Base-by-base conservation (phyloP, 1,284 basidiomycete genomes). In the Ceratobasidium sp. region DNA sequence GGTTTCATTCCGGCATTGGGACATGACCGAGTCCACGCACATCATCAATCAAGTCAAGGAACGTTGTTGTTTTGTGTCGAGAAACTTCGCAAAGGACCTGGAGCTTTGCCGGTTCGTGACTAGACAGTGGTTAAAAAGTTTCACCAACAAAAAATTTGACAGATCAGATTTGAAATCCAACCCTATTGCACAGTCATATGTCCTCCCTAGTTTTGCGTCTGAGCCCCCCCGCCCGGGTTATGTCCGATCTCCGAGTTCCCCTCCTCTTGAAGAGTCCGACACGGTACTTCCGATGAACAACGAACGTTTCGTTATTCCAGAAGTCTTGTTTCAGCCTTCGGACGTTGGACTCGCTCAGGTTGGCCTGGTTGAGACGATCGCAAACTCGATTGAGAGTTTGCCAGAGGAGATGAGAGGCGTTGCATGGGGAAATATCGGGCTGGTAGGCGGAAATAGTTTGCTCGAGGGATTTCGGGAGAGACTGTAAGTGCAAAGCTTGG, bases 21-120 rank as follows among this genome's bases (percentile, higher is more conserved):
- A 98, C 80, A 94, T 98, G 92, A 95, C 96, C 88, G 95, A 98
- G 79, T 92, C 97, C 81, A 95, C 93, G 0, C 88, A 92, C 80
- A 91, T 98, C 77, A 91, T 97, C 82, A 95, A 96, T 81, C 87
- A 92, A 75, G 91, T 96, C 77, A 96, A 97, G 79, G 93, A 94
- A 79, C 81, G 85, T 14, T 96, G 93, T 79, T 94, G 93, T 80
- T 98, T 92, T 80, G 91, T 97, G 65, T 89, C 91, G n/a, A 83
- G 83, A 46, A 83, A 91, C 78, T 95, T 91, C 82, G 84, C 84
- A 71, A 78, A 81, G 57, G 94, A 97, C 80, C 81, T 96, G 73
- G 90, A 96, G 80, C 80, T 82, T n/a, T 92, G 89, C 82, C 89
- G 90, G 93, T 94, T n/a, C n/a, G n/a, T n/a, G n/a, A n/a, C n/a